phyloP scores from a whole-genome alignment of 805 yeast genomes.

The Citeromyces nyonsensis region DNA sequence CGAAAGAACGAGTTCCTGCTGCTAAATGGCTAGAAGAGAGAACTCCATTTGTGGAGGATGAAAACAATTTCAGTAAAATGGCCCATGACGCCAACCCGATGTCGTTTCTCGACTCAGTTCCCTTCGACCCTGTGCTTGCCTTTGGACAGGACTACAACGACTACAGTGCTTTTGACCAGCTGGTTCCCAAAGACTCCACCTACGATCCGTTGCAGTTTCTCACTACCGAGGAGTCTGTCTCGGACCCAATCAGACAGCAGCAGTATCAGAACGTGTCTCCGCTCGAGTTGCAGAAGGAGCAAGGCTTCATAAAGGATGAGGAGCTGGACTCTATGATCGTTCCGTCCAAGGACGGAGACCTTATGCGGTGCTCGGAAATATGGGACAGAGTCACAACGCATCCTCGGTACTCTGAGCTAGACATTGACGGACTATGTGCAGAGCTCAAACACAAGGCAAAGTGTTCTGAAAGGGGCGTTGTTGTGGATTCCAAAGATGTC shows the following conservation, averaged over 20 bases:
- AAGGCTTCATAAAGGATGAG: slow-evolving; percentile 10
- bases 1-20: slow-evolving; percentile 15
- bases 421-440: slow-evolving; percentile 83
- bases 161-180: slow-evolving; percentile 1
- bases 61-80: background rate
- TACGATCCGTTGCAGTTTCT: slow-evolving; percentile 26
- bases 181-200: slow-evolving; percentile 5
- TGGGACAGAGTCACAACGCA: slow-evolving; percentile 95
- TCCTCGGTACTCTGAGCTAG: slow-evolving; percentile 86
- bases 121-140: slow-evolving; percentile 40
- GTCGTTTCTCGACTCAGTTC: slow-evolving; percentile 25
- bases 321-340: slow-evolving; percentile 33
- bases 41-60: background rate
- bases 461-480: slow-evolving; percentile 88
- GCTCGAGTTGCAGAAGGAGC: slow-evolving; percentile 4
- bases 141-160: slow-evolving; percentile 13
- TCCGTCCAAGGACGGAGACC: slow-evolving; percentile 47
- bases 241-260: slow-evolving; percentile 30
- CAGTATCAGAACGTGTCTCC: slow-evolving; percentile 5
- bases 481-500: slow-evolving; percentile 70
- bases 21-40: too few species aligned
- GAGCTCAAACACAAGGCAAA: slow-evolving; percentile 89
- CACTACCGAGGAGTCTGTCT: slow-evolving; percentile 39
- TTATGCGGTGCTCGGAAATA: slow-evolving; percentile 73
- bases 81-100: slow-evolving; percentile 20